Evolutionary conservation across 441 rosid genomes (phyloP).

Genomic region (Hypseocharis bilobata): DNA sequence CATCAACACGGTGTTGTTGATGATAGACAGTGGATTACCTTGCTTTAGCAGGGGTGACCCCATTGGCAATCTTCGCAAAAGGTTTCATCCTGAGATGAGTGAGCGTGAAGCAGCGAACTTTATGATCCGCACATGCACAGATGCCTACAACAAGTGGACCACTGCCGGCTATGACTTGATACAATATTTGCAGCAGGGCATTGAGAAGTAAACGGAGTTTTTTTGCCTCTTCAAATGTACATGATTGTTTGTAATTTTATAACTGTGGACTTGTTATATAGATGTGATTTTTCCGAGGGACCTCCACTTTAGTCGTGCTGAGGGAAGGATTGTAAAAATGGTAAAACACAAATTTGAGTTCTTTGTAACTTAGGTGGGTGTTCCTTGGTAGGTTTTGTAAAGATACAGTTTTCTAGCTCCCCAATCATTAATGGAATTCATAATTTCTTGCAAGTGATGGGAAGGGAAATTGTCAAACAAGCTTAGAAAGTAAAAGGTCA

Average conservation of each 20-base stretch:
- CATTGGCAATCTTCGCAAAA: conserved; percentile 78
- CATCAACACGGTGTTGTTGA: conserved; percentile 67
- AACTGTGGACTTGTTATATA: neutral
- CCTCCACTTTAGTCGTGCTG: conserved; percentile 15
- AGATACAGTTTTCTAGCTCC: neutral
- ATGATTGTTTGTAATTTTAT: conserved; percentile 27
- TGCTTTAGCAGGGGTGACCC: conserved; percentile 97
- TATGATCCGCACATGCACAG: conserved; percentile 78
- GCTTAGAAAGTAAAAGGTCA: too few relatives aligned
- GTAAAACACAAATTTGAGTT: neutral
- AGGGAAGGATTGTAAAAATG: conserved; percentile 3
- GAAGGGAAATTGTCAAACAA: too few relatives aligned
- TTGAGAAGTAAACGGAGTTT: conserved; percentile 52
- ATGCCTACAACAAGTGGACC: conserved; percentile 94
- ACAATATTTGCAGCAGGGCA: conserved; percentile 91
- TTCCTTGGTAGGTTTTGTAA: neutral
- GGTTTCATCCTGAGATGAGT: conserved; percentile 91
- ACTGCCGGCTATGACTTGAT: conserved; percentile 95
- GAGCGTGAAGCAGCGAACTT: conserved; percentile 95
- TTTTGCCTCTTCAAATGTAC: conserved; percentile 21
- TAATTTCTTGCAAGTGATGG: too few relatives aligned
- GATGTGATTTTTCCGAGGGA: conserved; percentile 20
- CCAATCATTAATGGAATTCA: neutral
- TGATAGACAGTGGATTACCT: conserved; percentile 91
- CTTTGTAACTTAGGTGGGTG: conserved; percentile 14